Evolutionary conservation across 768 basidiomycete species (phyloP), one percentile per base, ranked within the genome.

Genomic region (Kwoniella dejecticola): DNA sequence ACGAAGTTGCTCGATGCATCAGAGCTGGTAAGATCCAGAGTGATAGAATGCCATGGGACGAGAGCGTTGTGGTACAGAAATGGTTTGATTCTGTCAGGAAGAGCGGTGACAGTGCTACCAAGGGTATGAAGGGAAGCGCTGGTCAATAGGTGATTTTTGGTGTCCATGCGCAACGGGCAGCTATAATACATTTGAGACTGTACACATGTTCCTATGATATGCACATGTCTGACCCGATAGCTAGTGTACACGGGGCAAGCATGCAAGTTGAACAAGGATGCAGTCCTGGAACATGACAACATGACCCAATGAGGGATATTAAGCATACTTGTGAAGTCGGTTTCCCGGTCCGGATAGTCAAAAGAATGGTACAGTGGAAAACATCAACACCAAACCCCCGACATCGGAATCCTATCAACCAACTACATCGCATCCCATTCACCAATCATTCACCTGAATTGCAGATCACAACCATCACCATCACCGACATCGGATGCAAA

Each of bases 1-100:
- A 94, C 70, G 90, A 93, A 62, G 90, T 91, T 11, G 91, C 89
- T 17, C 79, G 89, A 48, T 89, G 88, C 71, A 81, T 91, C 21
- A 79, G 85, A 38, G 87, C 87, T 53, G 88, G 88, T 2, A 89
- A 87, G 81, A 79, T 80, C 24, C 86, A 92, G 79, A 90, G 89
- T 69, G 81, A 81, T 3, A 69, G 85, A 30, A 91, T 90, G 89
- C 83, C 86, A 1, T 88, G 88, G 67, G 85, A 86, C 42, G 91
- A 91, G 81, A 91, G 88, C 71, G 70, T 89, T 69, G 69, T 92
- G 63, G 85, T 88, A 64, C 92, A 92, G 87, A 82, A 85, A 29
- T 85, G 91, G 55, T 92, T 95, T 70, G 92, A 94, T 71, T 85
- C 88, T 83, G 90, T 90, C 62, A 65, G 80, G 57, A 66, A 82